A percentile compares a stretch with the other conserved stretches of the same genome.
Conservation (phyloP, 2,329 filamentous ascomycete genomes). For the Aspergillus fumigatus region DNA sequence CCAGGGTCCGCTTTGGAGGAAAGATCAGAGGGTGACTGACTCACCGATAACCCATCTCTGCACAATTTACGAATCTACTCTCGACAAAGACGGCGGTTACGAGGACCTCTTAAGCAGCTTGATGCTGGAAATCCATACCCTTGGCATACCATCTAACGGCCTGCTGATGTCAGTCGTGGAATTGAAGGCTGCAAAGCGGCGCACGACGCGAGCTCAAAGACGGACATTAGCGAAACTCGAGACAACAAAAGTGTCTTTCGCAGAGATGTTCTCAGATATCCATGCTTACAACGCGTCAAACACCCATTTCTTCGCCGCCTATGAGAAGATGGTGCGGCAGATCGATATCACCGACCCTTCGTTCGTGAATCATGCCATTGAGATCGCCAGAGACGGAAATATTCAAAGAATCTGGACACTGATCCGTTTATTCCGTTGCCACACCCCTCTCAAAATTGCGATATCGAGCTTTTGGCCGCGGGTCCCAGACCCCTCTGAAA, state of each 20-base stretch:
- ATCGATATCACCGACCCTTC: slow-evolving; percentile 31
- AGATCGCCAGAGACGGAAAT: slow-evolving; percentile 28
- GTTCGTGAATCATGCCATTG: slow-evolving; percentile 28
- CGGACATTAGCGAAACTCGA: slow-evolving; percentile 24
- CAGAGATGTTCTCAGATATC: slow-evolving; percentile 24
- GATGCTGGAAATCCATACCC: slow-evolving; percentile 23
- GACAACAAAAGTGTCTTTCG: slow-evolving; percentile 20
- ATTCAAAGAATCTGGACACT: slow-evolving; percentile 24
- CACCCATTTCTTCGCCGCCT: slow-evolving; percentile 22
- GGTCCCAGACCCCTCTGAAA: slow-evolving; percentile 20
- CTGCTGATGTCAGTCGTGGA: slow-evolving; percentile 25
- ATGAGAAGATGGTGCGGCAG: slow-evolving; percentile 27
- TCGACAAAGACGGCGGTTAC: slow-evolving; percentile 6
- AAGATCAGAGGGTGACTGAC: slow-evolving; percentile 16
- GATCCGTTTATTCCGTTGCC: slow-evolving; percentile 31
- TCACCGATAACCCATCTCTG: slow-evolving; percentile 21
- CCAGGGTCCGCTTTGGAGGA: slow-evolving; percentile 16
- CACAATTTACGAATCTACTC: slow-evolving; percentile 23
- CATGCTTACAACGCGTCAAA: slow-evolving; percentile 23
- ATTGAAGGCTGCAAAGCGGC: slow-evolving; percentile 18
- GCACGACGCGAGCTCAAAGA: slow-evolving; percentile 20
- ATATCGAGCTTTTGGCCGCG: slow-evolving; percentile 29
- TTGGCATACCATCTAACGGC: slow-evolving; percentile 28
- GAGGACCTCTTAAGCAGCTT: slow-evolving; percentile 25
- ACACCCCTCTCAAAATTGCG: slow-evolving; percentile 36